A percentile compares a stretch with the other conserved stretches of the same genome.
These are phyloP conservation scores for Chaetoceros muelleri DNA, from an alignment of 108 stramenopile genomes.

Conservation along the genomic window DNA sequence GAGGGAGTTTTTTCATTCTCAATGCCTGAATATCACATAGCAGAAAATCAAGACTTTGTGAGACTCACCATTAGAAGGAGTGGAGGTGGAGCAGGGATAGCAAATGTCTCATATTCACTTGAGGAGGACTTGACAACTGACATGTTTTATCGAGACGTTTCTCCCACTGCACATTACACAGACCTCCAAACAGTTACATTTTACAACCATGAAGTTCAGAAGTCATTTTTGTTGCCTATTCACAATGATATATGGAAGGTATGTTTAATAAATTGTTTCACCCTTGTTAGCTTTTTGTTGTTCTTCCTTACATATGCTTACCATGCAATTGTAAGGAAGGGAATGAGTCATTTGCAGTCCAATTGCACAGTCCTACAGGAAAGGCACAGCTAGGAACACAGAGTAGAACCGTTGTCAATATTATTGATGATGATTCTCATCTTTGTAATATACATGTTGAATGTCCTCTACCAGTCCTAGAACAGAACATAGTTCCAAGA, in stretches of 20 bases:
- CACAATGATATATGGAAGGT: conserved; percentile 48
- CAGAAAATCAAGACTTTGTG: conserved; percentile 30
- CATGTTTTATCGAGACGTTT: conserved; percentile 19
- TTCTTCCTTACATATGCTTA: neutral
- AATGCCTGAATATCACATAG: conserved; percentile 36
- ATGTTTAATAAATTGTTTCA: conserved; percentile 10
- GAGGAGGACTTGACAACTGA: conserved; percentile 36
- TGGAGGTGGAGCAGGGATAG: conserved; percentile 52
- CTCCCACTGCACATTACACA: conserved; percentile 40
- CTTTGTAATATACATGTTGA: no score
- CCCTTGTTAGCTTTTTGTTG: neutral
- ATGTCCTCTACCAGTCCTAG: no score
- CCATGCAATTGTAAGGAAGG: conserved; percentile 7
- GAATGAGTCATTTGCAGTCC: conserved; percentile 26
- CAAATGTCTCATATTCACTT: conserved; percentile 32
- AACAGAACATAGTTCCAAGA: no score
- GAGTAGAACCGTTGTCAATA: conserved; percentile 29
- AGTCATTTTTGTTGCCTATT: conserved; percentile 46
- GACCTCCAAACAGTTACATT: conserved; percentile 36
- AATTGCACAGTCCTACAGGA: conserved; percentile 20
- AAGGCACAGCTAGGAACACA: conserved; percentile 28
- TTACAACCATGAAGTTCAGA: conserved; percentile 27
- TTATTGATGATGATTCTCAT: conserved; percentile 39
- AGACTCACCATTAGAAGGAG: conserved; percentile 34
- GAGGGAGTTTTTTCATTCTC: conserved; percentile 42